A percentile compares a stretch with the other conserved stretches of the same genome.
These are phyloP conservation scores for Prunus salicina DNA, from an alignment of 306 rosid genomes.

Conservation along the genomic window DNA sequence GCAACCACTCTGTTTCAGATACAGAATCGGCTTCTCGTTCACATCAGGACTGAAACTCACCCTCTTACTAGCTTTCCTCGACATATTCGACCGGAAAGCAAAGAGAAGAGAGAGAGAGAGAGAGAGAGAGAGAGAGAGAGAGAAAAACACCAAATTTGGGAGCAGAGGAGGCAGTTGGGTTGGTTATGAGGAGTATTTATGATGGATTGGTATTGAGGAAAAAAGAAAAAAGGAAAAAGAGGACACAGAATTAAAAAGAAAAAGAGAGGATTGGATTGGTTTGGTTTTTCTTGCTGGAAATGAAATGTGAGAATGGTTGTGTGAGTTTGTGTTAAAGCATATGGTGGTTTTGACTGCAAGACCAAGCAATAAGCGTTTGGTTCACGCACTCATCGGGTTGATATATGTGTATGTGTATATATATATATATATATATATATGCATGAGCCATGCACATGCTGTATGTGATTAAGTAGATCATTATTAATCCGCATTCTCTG, in stretches of 20 bases:
- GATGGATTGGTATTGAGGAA: slow-evolving; percentile 4
- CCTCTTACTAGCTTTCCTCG: slow-evolving; percentile 51
- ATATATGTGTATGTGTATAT: neutral
- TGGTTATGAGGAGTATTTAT: slow-evolving; percentile 33
- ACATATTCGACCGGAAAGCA: slow-evolving; percentile 32
- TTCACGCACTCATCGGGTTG: neutral
- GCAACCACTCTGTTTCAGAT: slow-evolving; percentile 31
- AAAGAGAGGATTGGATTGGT: slow-evolving; percentile 18
- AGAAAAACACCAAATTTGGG: slow-evolving; percentile 7
- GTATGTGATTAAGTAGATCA: neutral
- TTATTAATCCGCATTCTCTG: neutral
- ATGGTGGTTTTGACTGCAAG: slow-evolving; percentile 24
- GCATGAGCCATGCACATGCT: slow-evolving; percentile 46
- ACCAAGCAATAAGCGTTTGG: slow-evolving; percentile 7
- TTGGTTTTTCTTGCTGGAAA: slow-evolving; percentile 5
- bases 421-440: neutral
- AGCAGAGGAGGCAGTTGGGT: slow-evolving; percentile 28
- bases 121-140: no score
- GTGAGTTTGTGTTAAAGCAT: slow-evolving; percentile 13
- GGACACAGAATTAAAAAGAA: slow-evolving; percentile 2
- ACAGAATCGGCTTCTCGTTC: slow-evolving; percentile 52
- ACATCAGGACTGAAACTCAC: slow-evolving; percentile 73
- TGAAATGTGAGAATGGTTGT: neutral
- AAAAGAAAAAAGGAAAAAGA: slow-evolving; percentile 20
- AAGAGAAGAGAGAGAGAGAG: neutral